Percentiles rank a stretch among this genome's conserved stretches.
Evolutionary conservation across 768 basidiomycete genomes (phyloP).

Genomic region (Boletellus emodensis): DNA sequence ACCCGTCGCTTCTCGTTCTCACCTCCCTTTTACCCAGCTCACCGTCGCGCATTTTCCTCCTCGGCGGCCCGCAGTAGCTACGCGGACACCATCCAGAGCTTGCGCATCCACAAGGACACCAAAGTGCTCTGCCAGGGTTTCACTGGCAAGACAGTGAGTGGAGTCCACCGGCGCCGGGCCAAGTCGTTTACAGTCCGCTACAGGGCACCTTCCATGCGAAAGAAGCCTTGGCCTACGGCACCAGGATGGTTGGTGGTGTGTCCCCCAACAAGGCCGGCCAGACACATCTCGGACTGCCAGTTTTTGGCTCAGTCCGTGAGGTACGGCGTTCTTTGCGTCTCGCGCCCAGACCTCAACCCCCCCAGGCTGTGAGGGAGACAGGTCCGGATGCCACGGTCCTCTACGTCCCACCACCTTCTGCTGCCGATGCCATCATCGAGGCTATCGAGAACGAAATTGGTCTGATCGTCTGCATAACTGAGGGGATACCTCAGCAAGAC

Average conservation of each 20-base stretch:
- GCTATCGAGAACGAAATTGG: constrained; percentile 98
- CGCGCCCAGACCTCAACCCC: constrained; percentile 2
- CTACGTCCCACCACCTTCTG: constrained; percentile 96
- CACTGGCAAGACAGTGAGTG: constrained; percentile 89
- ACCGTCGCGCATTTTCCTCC: constrained; percentile 78
- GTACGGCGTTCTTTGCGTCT: constrained; percentile 37
- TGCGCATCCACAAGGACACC: constrained; percentile 91
- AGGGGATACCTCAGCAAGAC: constrained; percentile 96
- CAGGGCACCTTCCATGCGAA: constrained; percentile 96
- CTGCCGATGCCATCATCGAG: constrained; percentile 96
- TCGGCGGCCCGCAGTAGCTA: constrained; percentile 74
- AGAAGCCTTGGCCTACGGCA: constrained; percentile 92
- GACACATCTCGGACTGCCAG: constrained; percentile 90
- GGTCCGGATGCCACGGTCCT: constrained; percentile 92
- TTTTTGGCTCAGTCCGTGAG: constrained; percentile 90
- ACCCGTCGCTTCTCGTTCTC: neutral
- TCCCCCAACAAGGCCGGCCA: constrained; percentile 96
- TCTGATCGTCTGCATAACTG: constrained; percentile 96
- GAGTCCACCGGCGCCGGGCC: neutral
- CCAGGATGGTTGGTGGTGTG: constrained; percentile 96
- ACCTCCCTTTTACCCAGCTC: constrained; percentile 35
- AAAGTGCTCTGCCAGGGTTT: constrained; percentile 91
- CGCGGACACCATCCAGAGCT: constrained; percentile 86
- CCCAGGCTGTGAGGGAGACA: constrained; percentile 79
- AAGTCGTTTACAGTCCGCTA: constrained; percentile 4